Percentiles rank a stretch among this genome's conserved stretches.
phyloP scores from a whole-genome alignment of 768 basidiomycete genomes.

The Tricholoma bakamatsutake region DNA sequence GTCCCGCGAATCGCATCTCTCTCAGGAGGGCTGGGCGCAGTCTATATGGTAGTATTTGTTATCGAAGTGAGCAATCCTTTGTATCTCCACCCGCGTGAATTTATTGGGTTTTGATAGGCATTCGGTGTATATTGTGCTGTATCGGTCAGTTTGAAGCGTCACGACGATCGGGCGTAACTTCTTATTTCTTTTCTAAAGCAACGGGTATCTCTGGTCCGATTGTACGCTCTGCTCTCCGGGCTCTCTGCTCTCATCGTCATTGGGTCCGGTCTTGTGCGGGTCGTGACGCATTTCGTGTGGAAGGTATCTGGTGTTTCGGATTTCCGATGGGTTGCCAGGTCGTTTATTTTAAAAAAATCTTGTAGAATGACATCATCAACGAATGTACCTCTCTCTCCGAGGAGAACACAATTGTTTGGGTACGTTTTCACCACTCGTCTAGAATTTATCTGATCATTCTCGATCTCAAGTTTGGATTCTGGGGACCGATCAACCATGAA shows the following conservation, averaged over 20 bases:
- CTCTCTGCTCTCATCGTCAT: slow-evolving; percentile 42
- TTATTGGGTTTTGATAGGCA: slow-evolving; percentile 15
- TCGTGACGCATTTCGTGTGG: slow-evolving; percentile 60
- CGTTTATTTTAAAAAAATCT: background rate
- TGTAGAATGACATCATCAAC: slow-evolving; percentile 49
- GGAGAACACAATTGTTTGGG: slow-evolving; percentile 30
- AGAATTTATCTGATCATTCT: background rate
- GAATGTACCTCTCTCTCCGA: slow-evolving; percentile 44
- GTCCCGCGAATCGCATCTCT: slow-evolving; percentile 43
- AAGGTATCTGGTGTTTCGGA: slow-evolving; percentile 38
- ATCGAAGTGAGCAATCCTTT: slow-evolving; percentile 35
- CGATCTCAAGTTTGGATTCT: slow-evolving; percentile 44
- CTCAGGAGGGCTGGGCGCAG: slow-evolving; percentile 52
- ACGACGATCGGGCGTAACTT: background rate
- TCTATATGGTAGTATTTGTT: slow-evolving; percentile 44
- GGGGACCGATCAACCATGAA: slow-evolving; percentile 36
- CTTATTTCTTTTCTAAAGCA: slow-evolving; percentile 32
- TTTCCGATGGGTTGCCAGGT: background rate
- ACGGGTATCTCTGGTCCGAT: slow-evolving; percentile 45
- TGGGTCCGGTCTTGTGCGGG: slow-evolving; percentile 46
- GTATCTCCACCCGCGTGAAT: background rate
- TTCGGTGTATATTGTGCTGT: slow-evolving; percentile 49
- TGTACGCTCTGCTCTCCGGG: slow-evolving; percentile 49
- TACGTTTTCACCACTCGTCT: slow-evolving; percentile 16
- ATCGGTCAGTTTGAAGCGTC: slow-evolving; percentile 34